Evolutionary conservation across 352 stramenopile genomes (phyloP).

Genomic region (Globisporangium orthogonon): DNA sequence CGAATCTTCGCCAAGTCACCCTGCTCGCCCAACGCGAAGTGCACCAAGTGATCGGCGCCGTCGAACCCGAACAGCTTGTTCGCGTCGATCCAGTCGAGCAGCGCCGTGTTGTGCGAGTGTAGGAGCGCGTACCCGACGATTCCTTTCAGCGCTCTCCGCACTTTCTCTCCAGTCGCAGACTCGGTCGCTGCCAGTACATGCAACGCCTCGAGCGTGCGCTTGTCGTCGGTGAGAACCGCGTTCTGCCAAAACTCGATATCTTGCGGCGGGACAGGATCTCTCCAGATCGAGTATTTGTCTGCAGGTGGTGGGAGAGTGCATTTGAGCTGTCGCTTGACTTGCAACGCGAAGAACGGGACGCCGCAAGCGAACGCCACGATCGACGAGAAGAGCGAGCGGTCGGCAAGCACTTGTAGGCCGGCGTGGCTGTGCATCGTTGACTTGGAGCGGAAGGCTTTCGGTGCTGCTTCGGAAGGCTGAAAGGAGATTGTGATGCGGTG

Average conservation of each 20-base stretch:
- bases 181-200: background rate
- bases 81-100: slow-evolving; percentile 3
- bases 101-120: background rate
- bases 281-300: background rate
- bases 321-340: background rate
- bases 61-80: background rate
- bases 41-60: too few relatives aligned
- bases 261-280: background rate
- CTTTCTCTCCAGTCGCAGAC: background rate
- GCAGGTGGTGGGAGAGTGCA: background rate
- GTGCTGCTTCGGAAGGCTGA: too few relatives aligned
- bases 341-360: background rate
- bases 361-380: background rate
- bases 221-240: slow-evolving; percentile 1
- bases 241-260: slow-evolving; percentile 1
- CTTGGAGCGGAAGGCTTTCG: too few relatives aligned
- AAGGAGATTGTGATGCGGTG: too few relatives aligned
- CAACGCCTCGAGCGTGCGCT: slow-evolving; percentile 2
- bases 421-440: background rate
- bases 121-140: background rate
- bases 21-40: background rate
- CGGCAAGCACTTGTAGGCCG: background rate
- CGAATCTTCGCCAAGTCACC: background rate
- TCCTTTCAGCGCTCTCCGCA: background rate
- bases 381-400: background rate